Evolutionary conservation across 768 basidiomycete genomes (phyloP), one percentile per base, ranked within the genome.

Genomic region (Lactarius sp.): DNA sequence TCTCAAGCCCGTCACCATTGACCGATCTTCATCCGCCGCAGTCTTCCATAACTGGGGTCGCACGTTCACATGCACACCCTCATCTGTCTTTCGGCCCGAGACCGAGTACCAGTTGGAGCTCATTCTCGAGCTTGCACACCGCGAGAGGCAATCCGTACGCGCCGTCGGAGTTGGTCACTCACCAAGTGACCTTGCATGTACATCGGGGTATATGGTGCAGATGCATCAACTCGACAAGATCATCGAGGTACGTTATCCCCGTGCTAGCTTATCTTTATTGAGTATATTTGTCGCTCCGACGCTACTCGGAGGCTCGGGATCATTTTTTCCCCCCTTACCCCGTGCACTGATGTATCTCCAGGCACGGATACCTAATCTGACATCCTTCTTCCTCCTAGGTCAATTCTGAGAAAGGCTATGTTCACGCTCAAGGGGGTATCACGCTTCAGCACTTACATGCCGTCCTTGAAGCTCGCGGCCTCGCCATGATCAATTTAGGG

Each of bases 111-210:
- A 98, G 39, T 90, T 92, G 71, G 79, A 81, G 51, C 80, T 85
- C 68, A 79, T 95, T 52, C 79, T 98, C 33, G 90, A 92, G 70
- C 84, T 94, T 31, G 94, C 94, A 0, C 79, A 86, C 18, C 78
- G 88, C 49, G 85, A 94, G 71, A 77, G 81, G 16, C 85, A 82
- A 71, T 78, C 81, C 22, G 79, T 98, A 39, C 85, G 94, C 60
- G 89, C 91, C 0, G 88, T 86, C 13, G 97, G 94, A 13, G 85
- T 92, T 16, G 96, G 95, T 2, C 95, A 98, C 76, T 91, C 89
- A 62, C 96, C 96, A 27, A 90, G 87, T 71, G 96, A 99, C 76
- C 80, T 98, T 55, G 90, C 92, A 0, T 98, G 94, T 75, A 97
- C 94, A 0, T 81, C 77, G 56, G 92, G 86, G 12, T 94, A 84